phyloP scores from a whole-genome alignment of 495 filamentous ascomycete species.

The Penicillium lagena region DNA sequence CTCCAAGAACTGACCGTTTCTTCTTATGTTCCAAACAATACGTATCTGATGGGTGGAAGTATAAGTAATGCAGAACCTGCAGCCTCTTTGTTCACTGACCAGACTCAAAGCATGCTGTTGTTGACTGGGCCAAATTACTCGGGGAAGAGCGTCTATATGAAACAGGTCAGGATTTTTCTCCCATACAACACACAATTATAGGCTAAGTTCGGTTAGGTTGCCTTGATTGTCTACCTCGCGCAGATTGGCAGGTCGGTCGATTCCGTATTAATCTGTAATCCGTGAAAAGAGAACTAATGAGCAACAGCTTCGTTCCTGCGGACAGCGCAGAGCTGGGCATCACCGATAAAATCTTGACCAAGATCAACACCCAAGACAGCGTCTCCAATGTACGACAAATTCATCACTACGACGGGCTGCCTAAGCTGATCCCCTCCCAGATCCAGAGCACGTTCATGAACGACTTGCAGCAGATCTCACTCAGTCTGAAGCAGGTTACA shows the following conservation, averaged over 20 bases:
- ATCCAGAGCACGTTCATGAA: constrained; percentile 91
- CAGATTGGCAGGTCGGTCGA: constrained; percentile 66
- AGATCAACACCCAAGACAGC: constrained; percentile 81
- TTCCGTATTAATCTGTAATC: neutral
- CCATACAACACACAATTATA: neutral
- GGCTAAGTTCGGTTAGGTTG: constrained; percentile 35
- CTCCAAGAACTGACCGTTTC: constrained; percentile 85
- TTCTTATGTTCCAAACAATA: constrained; percentile 82
- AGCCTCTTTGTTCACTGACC: neutral
- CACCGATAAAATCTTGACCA: constrained; percentile 88
- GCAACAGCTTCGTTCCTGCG: constrained; percentile 72
- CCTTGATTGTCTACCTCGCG: constrained; percentile 89
- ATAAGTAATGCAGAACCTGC: neutral
- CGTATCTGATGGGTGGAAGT: constrained; percentile 58
- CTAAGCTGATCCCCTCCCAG: constrained; percentile 13
- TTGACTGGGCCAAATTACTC: constrained; percentile 95
- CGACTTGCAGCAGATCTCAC: constrained; percentile 82
- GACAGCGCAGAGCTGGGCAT: constrained; percentile 72
- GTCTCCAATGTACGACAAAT: constrained; percentile 53
- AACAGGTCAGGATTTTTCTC: constrained; percentile 49
- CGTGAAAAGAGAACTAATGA: neutral
- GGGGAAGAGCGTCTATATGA: constrained; percentile 94
- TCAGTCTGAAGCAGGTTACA: constrained; percentile 73
- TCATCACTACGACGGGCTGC: neutral
- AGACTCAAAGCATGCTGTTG: constrained; percentile 66